Base-by-base conservation (phyloP, 2,329 filamentous ascomycete genomes). In the Emericellopsis cladophorae region DNA sequence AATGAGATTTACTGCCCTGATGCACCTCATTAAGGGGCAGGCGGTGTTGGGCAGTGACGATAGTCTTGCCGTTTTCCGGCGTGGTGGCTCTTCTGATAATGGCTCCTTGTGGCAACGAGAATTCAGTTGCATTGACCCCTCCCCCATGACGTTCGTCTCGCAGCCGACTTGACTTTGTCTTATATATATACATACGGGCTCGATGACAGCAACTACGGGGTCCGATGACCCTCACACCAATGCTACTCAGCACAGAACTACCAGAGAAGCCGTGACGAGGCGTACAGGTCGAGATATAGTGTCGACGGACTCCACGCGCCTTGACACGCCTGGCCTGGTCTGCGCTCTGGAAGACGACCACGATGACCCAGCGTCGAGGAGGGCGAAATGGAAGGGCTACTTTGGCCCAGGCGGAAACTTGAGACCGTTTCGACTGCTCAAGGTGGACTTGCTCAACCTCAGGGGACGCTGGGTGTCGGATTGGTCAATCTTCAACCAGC, bases 401-500 rank as follows among this genome's bases (percentile, higher is more conserved):
- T 56, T 62, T 39, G 47, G 49, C 6, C 51, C 46, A n/a, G 61
- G 58, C 1, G 69, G 68, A 4, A 64, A 61, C 35, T 54, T 76
- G 0, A 60, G 62, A 15, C 70, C 72, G 4, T 72, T 74, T 52
- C 61, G 72, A n/a, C 59, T 76, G 4, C 52, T 76, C 3, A 66
- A 56, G 44, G 61, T 71, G 40, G 72, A 76, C 50, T 47, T 67
- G 2, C 35, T 51, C 31, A 73, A 68, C 42, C 49, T 76, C 33
- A 61, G 59, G 21, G 44, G 51, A 18, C 58, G 72, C 48, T 76
- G 68, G 49, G 38, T 61, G 2, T 74, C 70, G 2, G 72, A 76
- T 48, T 76, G 72, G 72, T 62, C 57, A 5, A 47, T 70, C 18
- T 81, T 82, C 55, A 81, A 81, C 50, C 78, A 81, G 50, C 59